Conservation (phyloP, 2,329 filamentous ascomycete species). For the Cladosporium sp. region DNA sequence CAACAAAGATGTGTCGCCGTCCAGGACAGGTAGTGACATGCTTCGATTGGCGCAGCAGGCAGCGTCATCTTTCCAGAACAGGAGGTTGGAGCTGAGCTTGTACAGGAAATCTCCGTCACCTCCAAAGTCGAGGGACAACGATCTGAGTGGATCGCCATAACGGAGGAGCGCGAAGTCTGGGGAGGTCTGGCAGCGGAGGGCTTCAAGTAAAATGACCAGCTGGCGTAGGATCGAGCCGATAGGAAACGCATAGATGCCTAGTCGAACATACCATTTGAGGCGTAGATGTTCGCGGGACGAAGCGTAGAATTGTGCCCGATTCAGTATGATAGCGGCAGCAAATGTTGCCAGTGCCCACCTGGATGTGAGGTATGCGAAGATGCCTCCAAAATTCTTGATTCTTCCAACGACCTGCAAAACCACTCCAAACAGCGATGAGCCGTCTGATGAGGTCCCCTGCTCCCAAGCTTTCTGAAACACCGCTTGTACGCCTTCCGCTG, state of each 20-base stretch:
- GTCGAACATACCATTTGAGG: constrained; percentile 64
- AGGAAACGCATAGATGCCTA: constrained; percentile 64
- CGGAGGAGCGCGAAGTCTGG: constrained; percentile 41
- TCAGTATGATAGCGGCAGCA: constrained; percentile 77
- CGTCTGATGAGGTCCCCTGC: constrained; percentile 19
- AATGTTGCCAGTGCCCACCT: constrained; percentile 89
- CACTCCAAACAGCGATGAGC: constrained; percentile 23
- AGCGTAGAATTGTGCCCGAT: constrained; percentile 89
- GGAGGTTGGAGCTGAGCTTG: constrained; percentile 60
- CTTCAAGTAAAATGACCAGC: constrained; percentile 65
- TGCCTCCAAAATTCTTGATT: constrained; percentile 64
- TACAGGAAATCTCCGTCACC: constrained; percentile 63
- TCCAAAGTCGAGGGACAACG: constrained; percentile 44
- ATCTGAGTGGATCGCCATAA: constrained; percentile 39
- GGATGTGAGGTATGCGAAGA: constrained; percentile 86
- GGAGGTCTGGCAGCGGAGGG: constrained; percentile 82
- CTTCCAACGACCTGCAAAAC: constrained; percentile 22
- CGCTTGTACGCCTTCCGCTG: constrained; percentile 30
- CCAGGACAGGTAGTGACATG: constrained; percentile 55
- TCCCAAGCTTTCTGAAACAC: constrained; percentile 21
- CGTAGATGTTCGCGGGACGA: constrained; percentile 76
- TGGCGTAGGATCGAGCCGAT: constrained; percentile 66
- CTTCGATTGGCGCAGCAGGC: constrained; percentile 67
- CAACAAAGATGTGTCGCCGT: constrained; percentile 44
- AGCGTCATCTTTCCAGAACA: constrained; percentile 68